Conservation (phyloP, 2,329 filamentous ascomycete species). For the Cercospora brassicicola region DNA sequence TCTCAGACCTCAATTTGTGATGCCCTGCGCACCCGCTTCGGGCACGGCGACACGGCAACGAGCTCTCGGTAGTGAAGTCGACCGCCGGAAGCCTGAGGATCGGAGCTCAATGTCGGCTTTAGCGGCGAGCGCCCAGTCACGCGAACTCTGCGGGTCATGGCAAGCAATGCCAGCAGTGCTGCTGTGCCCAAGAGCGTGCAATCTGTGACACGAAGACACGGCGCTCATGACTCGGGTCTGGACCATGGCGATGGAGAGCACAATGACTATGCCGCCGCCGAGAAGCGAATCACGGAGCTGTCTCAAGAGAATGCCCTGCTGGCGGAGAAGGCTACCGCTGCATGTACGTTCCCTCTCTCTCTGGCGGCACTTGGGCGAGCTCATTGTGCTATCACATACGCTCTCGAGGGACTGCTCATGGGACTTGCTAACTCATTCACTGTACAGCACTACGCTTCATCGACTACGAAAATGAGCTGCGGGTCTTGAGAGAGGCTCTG, state of each 20-base stretch:
- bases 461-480: conserved; percentile 78
- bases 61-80: background rate
- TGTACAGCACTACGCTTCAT: conserved; percentile 54
- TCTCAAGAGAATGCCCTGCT: conserved; percentile 69
- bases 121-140: conserved; percentile 1
- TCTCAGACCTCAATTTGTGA: background rate
- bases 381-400: background rate
- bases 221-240: conserved; percentile 52
- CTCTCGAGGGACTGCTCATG: background rate
- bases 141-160: conserved; percentile 26
- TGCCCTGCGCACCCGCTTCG: background rate
- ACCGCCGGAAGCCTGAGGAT: background rate
- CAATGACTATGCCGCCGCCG: conserved; percentile 22
- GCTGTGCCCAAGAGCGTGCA: conserved; percentile 29
- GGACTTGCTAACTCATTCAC: background rate
- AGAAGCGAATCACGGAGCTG: conserved; percentile 58
- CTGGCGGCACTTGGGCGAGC: background rate
- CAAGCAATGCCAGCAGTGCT: conserved; percentile 27
- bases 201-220: conserved; percentile 28
- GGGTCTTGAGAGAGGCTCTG: conserved; percentile 54
- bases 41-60: background rate
- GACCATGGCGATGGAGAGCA: conserved; percentile 56
- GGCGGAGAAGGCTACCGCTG: conserved; percentile 68
- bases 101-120: conserved; percentile 13
- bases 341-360: conserved; percentile 46